Evolutionary conservation across 192 early-diverging fungal species (phyloP), one percentile per base, ranked within the genome.

Genomic region (Irineochytrium annulatum): DNA sequence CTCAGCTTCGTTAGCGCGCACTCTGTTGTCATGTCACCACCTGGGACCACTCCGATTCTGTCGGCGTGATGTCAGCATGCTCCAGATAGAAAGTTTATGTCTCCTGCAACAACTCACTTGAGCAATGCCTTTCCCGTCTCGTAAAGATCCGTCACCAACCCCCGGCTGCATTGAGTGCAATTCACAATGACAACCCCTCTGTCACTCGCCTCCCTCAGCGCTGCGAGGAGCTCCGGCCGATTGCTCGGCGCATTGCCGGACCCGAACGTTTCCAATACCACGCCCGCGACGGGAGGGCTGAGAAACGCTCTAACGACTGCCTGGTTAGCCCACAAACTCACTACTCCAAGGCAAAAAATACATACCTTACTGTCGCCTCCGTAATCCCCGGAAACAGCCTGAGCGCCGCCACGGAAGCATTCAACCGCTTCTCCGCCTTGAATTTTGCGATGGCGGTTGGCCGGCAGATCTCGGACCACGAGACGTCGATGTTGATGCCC

Each of bases 401-500:
- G 34, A 99, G 69, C 6, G 88, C 85, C 8, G 93, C 89, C 0
- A 99, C 94, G 58, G 91, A 89, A 1, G 87, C 62, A 61, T 94
- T 88, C 77, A 99, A 77, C 19, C 77, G 62, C 71, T 93, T 96
- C 69, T 91, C 87, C 2, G 91, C 89, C 8, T 77, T 72, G 67
- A 99, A 97, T 44, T 81, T 80, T 28, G 87, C 82, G 28, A 99
- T 91, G 0, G 83, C 79, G 2, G 85, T 91, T 0, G 96, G 93
- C 2, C 91, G 83, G 43, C 91, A 71, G 0, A 99, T 84, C 32
- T 91, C 84, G 13, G 84, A 68, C 94, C 94, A 97, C 57, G 87
- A 80, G 14, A 99, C 96, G 57, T 95, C 90, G 88, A 92, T 95
- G 67, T 97, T 91, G 60, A 99, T 95, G n/a, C 95, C 93, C 16